Evolutionary conservation across 345 rosid genomes (phyloP).

Genomic region (Ceriops decandra): DNA sequence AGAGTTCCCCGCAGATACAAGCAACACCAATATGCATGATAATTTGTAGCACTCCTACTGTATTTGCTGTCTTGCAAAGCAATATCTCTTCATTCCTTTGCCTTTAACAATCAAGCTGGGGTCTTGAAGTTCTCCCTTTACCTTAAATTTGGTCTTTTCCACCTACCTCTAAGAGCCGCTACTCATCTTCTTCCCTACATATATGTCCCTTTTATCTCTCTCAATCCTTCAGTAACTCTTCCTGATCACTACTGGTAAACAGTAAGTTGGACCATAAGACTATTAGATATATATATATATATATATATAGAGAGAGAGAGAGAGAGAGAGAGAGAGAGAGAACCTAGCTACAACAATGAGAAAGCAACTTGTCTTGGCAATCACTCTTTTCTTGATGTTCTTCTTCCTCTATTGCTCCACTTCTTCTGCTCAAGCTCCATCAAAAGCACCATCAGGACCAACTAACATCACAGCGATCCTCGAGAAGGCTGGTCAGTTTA

Average conservation of each 20-base stretch:
- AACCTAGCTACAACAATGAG: slow-evolving; percentile 21
- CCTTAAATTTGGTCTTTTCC: slow-evolving; percentile 27
- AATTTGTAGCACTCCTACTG: background rate
- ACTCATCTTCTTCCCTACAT: slow-evolving; percentile 23
- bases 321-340: too few species aligned
- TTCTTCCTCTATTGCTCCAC: slow-evolving; percentile 29
- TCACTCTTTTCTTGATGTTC: slow-evolving; percentile 26
- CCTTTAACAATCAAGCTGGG: slow-evolving; percentile 20
- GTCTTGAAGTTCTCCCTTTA: slow-evolving; percentile 27
- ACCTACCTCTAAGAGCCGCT: slow-evolving; percentile 34
- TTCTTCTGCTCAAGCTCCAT: slow-evolving; percentile 43
- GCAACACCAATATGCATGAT: slow-evolving; percentile 15
- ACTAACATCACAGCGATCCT: slow-evolving; percentile 67
- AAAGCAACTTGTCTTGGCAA: slow-evolving; percentile 30
- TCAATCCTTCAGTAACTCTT: slow-evolving; percentile 9
- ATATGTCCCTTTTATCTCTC: slow-evolving; percentile 10
- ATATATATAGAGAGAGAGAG: too few species aligned
- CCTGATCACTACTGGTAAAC: background rate
- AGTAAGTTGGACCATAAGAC: background rate
- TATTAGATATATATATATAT: too few species aligned
- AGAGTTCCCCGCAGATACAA: slow-evolving; percentile 19
- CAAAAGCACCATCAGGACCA: slow-evolving; percentile 53
- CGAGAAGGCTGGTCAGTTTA: slow-evolving; percentile 78
- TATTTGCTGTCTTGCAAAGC: slow-evolving; percentile 37
- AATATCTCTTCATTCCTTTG: slow-evolving; percentile 19